Conservation (phyloP, 1,284 basidiomycete species). For the Prillingera fragicola region DNA sequence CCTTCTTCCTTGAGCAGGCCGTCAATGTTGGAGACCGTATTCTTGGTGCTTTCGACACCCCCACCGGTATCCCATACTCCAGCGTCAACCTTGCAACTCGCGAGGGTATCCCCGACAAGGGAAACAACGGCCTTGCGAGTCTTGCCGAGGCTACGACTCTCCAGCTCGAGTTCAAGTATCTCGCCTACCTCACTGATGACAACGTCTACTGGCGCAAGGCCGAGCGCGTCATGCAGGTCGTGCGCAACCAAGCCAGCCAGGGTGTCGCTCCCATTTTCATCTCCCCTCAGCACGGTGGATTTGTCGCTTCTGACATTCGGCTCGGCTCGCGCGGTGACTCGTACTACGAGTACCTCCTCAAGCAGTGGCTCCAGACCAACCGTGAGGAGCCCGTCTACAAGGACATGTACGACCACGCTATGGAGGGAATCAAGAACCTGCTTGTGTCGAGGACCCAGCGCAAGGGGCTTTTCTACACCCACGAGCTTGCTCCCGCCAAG, state of each 20-base stretch:
- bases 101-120: slow-evolving; percentile 60
- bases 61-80: slow-evolving; percentile 73
- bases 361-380: slow-evolving; percentile 58
- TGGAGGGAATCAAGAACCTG: slow-evolving; percentile 71
- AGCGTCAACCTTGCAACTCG: slow-evolving; percentile 67
- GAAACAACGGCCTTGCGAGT: slow-evolving; percentile 64
- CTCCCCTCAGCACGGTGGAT: slow-evolving; percentile 63
- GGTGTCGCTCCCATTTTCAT: slow-evolving; percentile 82
- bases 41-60: slow-evolving; percentile 75
- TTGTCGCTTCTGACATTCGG: slow-evolving; percentile 70
- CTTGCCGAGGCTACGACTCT: slow-evolving; percentile 79
- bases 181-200: slow-evolving; percentile 73
- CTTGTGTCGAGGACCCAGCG: slow-evolving; percentile 62
- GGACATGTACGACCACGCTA: slow-evolving; percentile 80
- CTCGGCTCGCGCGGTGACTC: slow-evolving; percentile 90
- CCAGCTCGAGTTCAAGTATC: slow-evolving; percentile 84
- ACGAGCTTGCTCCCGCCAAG: slow-evolving; percentile 58
- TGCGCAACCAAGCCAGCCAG: slow-evolving; percentile 56
- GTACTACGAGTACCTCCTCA: slow-evolving; percentile 90
- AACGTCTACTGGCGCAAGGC: slow-evolving; percentile 73
- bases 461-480: slow-evolving; percentile 66
- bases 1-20: slow-evolving; percentile 67
- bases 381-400: slow-evolving; percentile 72
- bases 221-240: slow-evolving; percentile 57
- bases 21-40: slow-evolving; percentile 77